Conservation (phyloP, 441 rosid species). For the Euphorbia corollata region DNA sequence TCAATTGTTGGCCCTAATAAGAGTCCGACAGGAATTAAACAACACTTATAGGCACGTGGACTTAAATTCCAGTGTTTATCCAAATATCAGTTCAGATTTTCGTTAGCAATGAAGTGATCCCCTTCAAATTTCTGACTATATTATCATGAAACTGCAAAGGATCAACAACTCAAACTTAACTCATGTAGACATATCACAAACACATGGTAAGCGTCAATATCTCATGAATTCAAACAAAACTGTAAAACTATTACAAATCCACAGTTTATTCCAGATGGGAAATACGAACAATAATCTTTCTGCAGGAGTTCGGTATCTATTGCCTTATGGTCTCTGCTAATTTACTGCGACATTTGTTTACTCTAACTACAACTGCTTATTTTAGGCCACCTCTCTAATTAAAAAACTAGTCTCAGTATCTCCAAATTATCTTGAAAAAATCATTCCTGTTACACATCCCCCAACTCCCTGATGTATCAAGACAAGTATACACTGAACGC, state of each 20-base stretch:
- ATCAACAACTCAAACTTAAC: neutral
- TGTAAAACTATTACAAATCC: neutral
- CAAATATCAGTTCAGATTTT: constrained; percentile 3
- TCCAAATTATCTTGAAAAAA: no score
- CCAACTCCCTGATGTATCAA: no score
- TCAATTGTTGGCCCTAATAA: neutral
- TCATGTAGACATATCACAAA: neutral
- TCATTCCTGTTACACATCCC: no score
- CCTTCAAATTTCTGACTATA: neutral
- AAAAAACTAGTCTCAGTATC: neutral
- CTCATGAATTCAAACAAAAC: neutral
- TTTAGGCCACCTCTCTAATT: neutral
- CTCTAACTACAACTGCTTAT: neutral
- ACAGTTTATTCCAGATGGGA: neutral
- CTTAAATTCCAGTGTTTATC: neutral
- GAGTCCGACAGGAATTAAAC: neutral
- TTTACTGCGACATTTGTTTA: neutral
- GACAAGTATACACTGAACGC: no score
- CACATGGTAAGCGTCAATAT: neutral
- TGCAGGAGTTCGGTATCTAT: neutral
- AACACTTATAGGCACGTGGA: neutral
- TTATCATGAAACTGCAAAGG: neutral
- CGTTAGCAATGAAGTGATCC: neutral
- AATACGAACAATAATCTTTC: neutral
- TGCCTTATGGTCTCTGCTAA: neutral